phyloP scores from a whole-genome alignment of 441 rosid genomes.

The Caryocar brasiliense region DNA sequence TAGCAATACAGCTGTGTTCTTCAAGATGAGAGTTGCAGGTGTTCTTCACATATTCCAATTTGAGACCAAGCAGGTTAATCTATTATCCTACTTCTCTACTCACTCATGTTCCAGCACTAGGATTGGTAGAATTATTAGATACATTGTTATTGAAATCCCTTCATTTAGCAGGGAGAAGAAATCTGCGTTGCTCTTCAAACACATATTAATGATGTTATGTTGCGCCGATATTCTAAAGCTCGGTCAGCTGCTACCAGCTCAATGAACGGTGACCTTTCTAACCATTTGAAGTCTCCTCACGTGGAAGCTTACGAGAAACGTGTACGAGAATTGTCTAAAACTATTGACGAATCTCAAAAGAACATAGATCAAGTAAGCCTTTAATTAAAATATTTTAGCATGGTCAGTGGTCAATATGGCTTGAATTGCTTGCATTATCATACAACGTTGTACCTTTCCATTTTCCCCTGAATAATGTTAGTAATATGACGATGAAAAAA shows the following conservation, averaged over 20 bases:
- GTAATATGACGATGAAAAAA: too few relatives aligned
- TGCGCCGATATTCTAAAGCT: conserved; percentile 95
- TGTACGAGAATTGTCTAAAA: conserved; percentile 65
- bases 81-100: not conserved
- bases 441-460: too few relatives aligned
- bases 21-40: conserved; percentile 98
- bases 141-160: conserved; percentile 1
- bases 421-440: too few relatives aligned
- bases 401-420: not conserved
- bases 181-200: conserved; percentile 98
- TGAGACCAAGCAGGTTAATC: conserved; percentile 90
- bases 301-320: conserved; percentile 66
- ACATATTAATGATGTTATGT: conserved; percentile 96
- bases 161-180: conserved; percentile 76
- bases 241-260: conserved; percentile 56
- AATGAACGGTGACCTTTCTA: conserved; percentile 61
- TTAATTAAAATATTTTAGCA: not conserved
- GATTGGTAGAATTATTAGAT: not conserved
- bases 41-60: conserved; percentile 97
- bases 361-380: conserved; percentile 49
- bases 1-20: conserved; percentile 95
- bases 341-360: conserved; percentile 72
- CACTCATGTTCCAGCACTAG: not conserved
- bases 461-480: too few relatives aligned
- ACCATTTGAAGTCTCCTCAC: conserved; percentile 45